Percentiles rank a stretch among this genome's conserved stretches.
phyloP scores from a whole-genome alignment of 1,284 basidiomycete genomes.

The Retiboletus flavoniger region DNA sequence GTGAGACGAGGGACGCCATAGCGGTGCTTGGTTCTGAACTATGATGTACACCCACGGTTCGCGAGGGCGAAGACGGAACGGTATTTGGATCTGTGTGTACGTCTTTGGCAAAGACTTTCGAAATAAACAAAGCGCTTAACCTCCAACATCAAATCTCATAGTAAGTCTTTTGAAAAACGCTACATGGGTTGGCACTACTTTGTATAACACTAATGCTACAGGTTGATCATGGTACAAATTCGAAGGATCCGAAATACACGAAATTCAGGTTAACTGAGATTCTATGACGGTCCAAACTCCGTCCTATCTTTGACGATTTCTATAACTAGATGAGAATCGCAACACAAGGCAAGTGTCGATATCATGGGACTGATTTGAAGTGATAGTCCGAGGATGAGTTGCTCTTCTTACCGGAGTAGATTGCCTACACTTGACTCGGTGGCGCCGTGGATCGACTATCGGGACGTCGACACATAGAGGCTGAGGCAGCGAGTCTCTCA shows the following conservation, averaged over 20 bases:
- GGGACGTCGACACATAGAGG: neutral
- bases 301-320: neutral
- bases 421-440: neutral
- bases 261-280: conserved; percentile 4
- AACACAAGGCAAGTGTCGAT: neutral
- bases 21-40: neutral
- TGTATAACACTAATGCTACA: neutral
- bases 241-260: neutral
- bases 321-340: neutral
- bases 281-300: neutral
- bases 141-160: neutral
- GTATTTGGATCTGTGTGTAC: conserved; percentile 27
- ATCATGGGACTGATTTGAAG: neutral
- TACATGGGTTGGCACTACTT: neutral
- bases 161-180: neutral
- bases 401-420: neutral
- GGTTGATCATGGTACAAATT: conserved; percentile 1
- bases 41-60: neutral
- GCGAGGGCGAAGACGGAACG: conserved; percentile 19
- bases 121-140: conserved; percentile 25
- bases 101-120: conserved; percentile 26
- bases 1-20: conserved; percentile 34
- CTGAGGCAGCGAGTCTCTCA: conserved; percentile 20
- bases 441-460: neutral
- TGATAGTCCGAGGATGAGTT: neutral